Conservation (phyloP, 177 flowering plant species). For the Vitis hybrid region DNA sequence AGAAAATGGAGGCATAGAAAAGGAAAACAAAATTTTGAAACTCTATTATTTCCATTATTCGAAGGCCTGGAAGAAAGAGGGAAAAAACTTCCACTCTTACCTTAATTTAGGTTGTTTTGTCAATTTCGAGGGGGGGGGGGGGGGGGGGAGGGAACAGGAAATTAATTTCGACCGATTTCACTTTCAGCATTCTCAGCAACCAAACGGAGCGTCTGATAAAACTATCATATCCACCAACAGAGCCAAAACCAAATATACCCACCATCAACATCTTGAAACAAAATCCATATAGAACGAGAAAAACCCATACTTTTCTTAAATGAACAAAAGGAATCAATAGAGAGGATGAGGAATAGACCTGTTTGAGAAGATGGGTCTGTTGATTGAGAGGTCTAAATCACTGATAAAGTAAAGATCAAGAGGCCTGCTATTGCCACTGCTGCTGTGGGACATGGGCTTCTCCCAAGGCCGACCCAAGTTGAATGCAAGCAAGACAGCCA, state of each 20-base stretch:
- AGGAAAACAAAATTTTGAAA: neutral
- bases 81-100: neutral
- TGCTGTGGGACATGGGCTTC: neutral
- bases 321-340: neutral
- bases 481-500: constrained; percentile 44
- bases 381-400: constrained; percentile 39
- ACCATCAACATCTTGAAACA: neutral
- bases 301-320: neutral
- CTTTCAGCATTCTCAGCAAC: too few species aligned
- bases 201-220: too few species aligned
- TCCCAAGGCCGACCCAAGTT: constrained; percentile 34
- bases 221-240: too few species aligned
- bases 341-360: constrained; percentile 30
- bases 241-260: neutral
- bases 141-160: too few species aligned
- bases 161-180: too few species aligned
- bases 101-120: too few species aligned
- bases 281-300: neutral
- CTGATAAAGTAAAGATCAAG: constrained; percentile 49
- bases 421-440: constrained; percentile 6
- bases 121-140: neutral
- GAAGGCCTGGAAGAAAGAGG: neutral
- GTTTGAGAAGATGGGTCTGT: constrained; percentile 57
- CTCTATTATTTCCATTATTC: neutral
- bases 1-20: neutral